A percentile compares a stretch with the other conserved stretches of the same genome.
Conservation (phyloP, 176 grass and related monocot genomes). For the Oryza brachyantha region DNA sequence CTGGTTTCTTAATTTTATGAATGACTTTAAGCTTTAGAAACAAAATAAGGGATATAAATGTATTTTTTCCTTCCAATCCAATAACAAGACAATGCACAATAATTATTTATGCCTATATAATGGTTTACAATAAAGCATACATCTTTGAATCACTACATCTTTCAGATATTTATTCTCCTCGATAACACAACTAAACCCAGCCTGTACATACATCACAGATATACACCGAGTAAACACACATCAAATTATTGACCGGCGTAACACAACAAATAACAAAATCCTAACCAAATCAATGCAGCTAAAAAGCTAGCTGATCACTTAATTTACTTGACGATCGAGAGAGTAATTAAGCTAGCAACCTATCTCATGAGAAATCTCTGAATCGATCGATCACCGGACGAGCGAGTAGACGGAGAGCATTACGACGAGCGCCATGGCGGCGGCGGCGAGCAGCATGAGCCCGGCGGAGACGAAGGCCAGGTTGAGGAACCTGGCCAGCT, state of each 20-base stretch:
- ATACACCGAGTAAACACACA: not conserved
- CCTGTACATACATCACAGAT: not conserved
- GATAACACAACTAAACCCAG: not conserved
- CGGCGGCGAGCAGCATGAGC: conserved; percentile 26
- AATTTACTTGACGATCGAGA: too few relatives aligned
- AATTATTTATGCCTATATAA: too few relatives aligned
- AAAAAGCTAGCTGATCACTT: not conserved
- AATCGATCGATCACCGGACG: conserved; percentile 9
- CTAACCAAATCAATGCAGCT: not conserved
- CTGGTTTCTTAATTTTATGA: too few relatives aligned
- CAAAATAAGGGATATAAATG: too few relatives aligned
- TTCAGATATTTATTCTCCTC: not conserved
- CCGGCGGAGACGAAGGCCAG: not conserved
- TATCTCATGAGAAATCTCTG: too few relatives aligned
- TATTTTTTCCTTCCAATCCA: too few relatives aligned
- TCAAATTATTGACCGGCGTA: not conserved
- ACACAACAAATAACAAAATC: not conserved
- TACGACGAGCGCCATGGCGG: not conserved
- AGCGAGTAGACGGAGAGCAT: conserved; percentile 16
- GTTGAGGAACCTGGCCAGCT: not conserved
- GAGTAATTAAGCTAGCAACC: too few relatives aligned
- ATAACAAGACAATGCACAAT: too few relatives aligned
- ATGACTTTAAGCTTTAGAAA: too few relatives aligned
- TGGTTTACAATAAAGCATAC: too few relatives aligned
- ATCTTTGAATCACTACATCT: not conserved